These are phyloP conservation scores for Fragaria vesca DNA, from an alignment of 306 rosid species.

Conservation along the genomic window DNA sequence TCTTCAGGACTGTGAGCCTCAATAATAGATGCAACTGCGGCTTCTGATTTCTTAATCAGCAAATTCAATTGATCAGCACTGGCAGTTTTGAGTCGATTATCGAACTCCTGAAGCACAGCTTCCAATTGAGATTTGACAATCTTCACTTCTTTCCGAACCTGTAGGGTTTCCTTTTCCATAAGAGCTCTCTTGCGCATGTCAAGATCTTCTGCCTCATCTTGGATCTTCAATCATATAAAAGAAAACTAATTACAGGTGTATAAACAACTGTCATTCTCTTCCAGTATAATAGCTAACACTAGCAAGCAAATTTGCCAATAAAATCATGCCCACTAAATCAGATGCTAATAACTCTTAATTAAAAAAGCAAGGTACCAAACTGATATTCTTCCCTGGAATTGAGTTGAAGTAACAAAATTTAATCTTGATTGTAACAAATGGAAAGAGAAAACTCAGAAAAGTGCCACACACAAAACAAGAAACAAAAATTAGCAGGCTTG, in stretches of 20 bases:
- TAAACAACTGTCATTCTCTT: conserved; percentile 14
- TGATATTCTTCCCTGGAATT: background rate
- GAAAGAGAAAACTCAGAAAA: background rate
- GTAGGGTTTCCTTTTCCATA: conserved; percentile 59
- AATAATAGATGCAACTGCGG: conserved; percentile 64
- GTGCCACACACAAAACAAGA: background rate
- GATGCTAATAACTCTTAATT: background rate
- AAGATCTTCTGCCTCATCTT: conserved; percentile 78
- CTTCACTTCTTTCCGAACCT: conserved; percentile 53
- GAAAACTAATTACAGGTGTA: conserved; percentile 10
- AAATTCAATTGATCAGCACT: conserved; percentile 49
- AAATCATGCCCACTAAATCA: background rate
- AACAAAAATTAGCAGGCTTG: background rate
- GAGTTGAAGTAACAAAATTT: background rate
- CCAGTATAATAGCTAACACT: background rate
- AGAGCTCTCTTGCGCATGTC: conserved; percentile 65
- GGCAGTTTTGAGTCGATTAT: conserved; percentile 51
- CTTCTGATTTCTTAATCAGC: conserved; percentile 70
- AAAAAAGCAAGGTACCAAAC: background rate
- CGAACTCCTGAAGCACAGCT: conserved; percentile 59
- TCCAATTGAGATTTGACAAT: conserved; percentile 64
- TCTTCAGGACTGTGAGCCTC: conserved; percentile 49
- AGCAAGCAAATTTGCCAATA: background rate
- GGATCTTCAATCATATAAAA: conserved; percentile 50
- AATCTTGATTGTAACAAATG: background rate